Evolutionary conservation across 768 basidiomycete genomes (phyloP).

Genomic region (Leucosporidium yakuticum): DNA sequence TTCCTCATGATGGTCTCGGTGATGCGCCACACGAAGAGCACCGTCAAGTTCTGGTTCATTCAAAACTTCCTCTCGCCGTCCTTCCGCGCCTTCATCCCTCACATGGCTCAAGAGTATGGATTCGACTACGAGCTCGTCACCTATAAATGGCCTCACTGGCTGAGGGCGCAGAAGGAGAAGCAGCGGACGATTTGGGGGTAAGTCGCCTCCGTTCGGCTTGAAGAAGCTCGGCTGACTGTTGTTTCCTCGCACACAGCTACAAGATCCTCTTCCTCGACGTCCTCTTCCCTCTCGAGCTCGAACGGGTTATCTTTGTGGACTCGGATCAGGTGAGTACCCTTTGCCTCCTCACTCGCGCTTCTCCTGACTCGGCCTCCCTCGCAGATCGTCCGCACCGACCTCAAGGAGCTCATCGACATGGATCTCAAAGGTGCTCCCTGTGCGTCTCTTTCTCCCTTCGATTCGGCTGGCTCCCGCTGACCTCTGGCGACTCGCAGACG

Average conservation of each 20-base stretch:
- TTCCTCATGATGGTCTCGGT: conserved; percentile 98
- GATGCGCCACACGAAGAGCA: conserved; percentile 82
- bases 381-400: conserved; percentile 84
- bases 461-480: not conserved
- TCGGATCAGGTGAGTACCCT: conserved; percentile 61
- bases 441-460: conserved; percentile 44
- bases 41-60: conserved; percentile 99
- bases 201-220: not conserved
- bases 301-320: conserved; percentile 98
- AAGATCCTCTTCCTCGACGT: conserved; percentile 99
- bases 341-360: not conserved
- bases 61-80: conserved; percentile 98
- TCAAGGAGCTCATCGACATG: conserved; percentile 87
- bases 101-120: conserved; percentile 56
- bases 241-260: conserved; percentile 49
- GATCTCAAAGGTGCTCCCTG: conserved; percentile 91
- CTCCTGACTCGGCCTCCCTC: too few species aligned
- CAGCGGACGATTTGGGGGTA: conserved; percentile 94
- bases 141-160: conserved; percentile 99
- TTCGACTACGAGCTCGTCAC: conserved; percentile 98
- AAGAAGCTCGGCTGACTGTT: not conserved
- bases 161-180: conserved; percentile 94
- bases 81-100: conserved; percentile 52
- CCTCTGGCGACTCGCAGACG: conserved; percentile 3
- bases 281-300: conserved; percentile 96